Evolutionary conservation across 2,329 filamentous ascomycete species (phyloP).

Genomic region (Monilinia laxa): DNA sequence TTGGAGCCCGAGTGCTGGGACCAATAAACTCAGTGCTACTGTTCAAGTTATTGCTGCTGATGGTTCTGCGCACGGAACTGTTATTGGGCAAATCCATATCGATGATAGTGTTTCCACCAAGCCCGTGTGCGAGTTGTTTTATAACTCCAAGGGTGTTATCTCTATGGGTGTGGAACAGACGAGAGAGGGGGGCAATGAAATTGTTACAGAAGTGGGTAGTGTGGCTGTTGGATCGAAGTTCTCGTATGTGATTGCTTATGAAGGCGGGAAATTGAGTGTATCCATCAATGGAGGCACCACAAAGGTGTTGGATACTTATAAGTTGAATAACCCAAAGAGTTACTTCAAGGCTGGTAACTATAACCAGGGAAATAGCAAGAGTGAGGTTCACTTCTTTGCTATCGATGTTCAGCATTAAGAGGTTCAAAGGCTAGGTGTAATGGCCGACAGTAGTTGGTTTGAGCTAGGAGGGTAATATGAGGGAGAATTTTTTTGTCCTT

Average conservation of each 20-base stretch:
- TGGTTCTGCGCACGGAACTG: conserved; percentile 42
- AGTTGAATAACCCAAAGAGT: conserved; percentile 39
- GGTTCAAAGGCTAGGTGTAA: too few relatives aligned
- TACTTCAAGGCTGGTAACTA: conserved; percentile 46
- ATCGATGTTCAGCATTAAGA: conserved; percentile 19
- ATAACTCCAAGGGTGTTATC: conserved; percentile 41
- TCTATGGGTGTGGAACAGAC: conserved; percentile 45
- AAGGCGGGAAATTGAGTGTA: conserved; percentile 40
- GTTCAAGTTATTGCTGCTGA: conserved; percentile 40
- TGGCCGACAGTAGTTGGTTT: too few relatives aligned
- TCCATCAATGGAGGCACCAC: conserved; percentile 38
- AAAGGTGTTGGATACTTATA: conserved; percentile 37
- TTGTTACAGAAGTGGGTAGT: conserved; percentile 40
- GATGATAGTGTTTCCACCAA: conserved; percentile 43
- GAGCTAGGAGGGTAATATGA: not conserved
- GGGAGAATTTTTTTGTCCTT: not conserved
- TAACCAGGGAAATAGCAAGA: conserved; percentile 37
- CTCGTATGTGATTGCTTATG: conserved; percentile 44
- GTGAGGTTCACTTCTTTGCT: conserved; percentile 27
- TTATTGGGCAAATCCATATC: conserved; percentile 45
- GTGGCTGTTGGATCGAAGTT: conserved; percentile 42
- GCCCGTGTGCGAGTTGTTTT: conserved; percentile 46
- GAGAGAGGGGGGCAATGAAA: conserved; percentile 38
- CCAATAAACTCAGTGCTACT: conserved; percentile 41
- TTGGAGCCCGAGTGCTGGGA: conserved; percentile 41